These are phyloP conservation scores for Sonneratia alba DNA, from an alignment of 345 rosid species.

Conservation along the genomic window DNA sequence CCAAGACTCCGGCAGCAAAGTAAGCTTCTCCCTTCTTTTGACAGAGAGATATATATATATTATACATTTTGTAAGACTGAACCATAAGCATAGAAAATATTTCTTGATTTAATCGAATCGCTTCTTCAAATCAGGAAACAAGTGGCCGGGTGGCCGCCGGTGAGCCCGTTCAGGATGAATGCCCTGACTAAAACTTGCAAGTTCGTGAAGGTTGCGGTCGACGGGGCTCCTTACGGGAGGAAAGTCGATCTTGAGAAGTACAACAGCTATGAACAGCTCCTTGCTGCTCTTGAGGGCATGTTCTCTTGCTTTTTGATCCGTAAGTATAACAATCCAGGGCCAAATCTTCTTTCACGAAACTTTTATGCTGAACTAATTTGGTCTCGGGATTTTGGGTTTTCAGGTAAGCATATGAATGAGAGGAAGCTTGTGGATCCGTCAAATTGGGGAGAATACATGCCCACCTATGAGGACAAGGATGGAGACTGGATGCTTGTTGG, in stretches of 20 bases:
- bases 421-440: constrained; percentile 21
- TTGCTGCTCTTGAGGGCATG: constrained; percentile 40
- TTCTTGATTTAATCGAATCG: background rate
- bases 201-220: constrained; percentile 64
- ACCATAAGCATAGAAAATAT: background rate
- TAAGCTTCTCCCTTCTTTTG: constrained; percentile 9
- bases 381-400: background rate
- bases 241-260: constrained; percentile 56
- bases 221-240: constrained; percentile 64
- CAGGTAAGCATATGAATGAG: constrained; percentile 36
- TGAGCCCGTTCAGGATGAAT: constrained; percentile 25
- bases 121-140: constrained; percentile 18
- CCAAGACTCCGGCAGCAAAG: constrained; percentile 27
- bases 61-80: background rate
- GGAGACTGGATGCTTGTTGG: constrained; percentile 90
- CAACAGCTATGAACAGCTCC: constrained; percentile 33
- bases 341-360: background rate
- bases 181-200: constrained; percentile 26
- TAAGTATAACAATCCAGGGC: constrained; percentile 7
- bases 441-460: constrained; percentile 42
- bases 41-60: background rate
- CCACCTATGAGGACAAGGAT: constrained; percentile 73
- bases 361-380: background rate
- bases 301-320: constrained; percentile 45
- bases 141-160: constrained; percentile 83